Conservation (phyloP, 2,329 filamentous ascomycete species). For the Tolypocladium paradoxum region DNA sequence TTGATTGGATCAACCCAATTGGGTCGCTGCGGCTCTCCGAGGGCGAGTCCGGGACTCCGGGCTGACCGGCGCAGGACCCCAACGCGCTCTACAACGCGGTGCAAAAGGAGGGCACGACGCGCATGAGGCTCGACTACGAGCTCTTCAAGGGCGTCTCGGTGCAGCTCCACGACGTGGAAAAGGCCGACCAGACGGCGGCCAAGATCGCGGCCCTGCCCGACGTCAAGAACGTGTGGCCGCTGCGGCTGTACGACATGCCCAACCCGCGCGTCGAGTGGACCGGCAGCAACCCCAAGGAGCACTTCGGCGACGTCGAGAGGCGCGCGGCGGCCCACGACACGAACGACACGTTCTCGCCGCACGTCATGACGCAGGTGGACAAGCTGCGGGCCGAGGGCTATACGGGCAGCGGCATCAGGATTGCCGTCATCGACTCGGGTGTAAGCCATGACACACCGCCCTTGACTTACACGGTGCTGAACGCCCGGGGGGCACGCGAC, state of each 20-base stretch:
- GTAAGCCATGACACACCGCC: conserved; percentile 21
- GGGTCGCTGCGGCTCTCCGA: not conserved
- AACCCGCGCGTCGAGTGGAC: conserved; percentile 34
- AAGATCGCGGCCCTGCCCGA: conserved; percentile 29
- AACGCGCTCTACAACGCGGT: conserved; percentile 7
- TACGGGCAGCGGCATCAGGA: conserved; percentile 39
- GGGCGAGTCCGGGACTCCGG: too few species aligned
- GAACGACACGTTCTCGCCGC: conserved; percentile 34
- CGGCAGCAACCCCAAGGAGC: conserved; percentile 19
- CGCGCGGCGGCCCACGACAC: conserved; percentile 10
- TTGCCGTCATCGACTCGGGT: conserved; percentile 44
- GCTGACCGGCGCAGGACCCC: conserved; percentile 11
- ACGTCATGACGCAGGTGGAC: conserved; percentile 46
- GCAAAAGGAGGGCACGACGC: conserved; percentile 26
- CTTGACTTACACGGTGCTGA: too few species aligned
- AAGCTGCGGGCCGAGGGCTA: conserved; percentile 36
- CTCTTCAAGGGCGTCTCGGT: conserved; percentile 46
- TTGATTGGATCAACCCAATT: not conserved
- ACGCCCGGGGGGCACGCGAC: too few species aligned
- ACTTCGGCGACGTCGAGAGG: conserved; percentile 6
- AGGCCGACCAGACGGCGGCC: conserved; percentile 29
- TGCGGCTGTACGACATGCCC: conserved; percentile 33
- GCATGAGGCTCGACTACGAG: conserved; percentile 37
- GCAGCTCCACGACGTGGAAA: conserved; percentile 35
- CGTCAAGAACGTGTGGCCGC: conserved; percentile 39